A percentile compares a stretch with the other conserved stretches of the same genome.
Conservation (phyloP, 2,329 filamentous ascomycete species). For the Didymosphaeria variabile region DNA sequence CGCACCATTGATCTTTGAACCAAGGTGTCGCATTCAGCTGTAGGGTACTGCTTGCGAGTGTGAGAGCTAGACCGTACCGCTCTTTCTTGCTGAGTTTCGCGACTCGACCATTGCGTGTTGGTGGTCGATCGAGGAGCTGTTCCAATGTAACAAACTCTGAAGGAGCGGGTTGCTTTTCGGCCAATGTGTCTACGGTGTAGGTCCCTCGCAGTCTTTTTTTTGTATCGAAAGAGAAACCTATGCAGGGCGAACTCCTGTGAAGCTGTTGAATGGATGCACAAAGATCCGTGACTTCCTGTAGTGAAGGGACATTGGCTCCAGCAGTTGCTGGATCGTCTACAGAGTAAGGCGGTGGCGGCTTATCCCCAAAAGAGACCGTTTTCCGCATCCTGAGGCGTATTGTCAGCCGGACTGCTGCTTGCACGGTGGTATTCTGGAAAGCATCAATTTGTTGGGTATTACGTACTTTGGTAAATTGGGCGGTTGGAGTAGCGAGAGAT, state of each 20-base stretch:
- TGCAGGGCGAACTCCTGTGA: constrained; percentile 35
- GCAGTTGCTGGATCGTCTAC: constrained; percentile 28
- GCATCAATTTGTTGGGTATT: background rate
- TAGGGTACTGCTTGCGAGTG: constrained; percentile 46
- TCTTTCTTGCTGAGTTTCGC: constrained; percentile 47
- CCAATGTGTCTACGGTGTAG: constrained; percentile 30
- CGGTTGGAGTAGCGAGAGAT: constrained; percentile 17
- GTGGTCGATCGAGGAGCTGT: constrained; percentile 39
- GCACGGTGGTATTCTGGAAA: background rate
- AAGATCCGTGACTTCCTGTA: constrained; percentile 47
- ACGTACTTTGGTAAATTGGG: constrained; percentile 35
- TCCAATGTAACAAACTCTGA: constrained; percentile 42
- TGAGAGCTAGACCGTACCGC: constrained; percentile 47
- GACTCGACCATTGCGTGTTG: constrained; percentile 35
- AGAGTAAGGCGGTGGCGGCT: constrained; percentile 43
- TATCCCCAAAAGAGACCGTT: constrained; percentile 44
- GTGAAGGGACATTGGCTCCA: constrained; percentile 15
- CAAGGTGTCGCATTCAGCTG: constrained; percentile 50
- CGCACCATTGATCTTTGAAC: constrained; percentile 46
- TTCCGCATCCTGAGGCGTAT: constrained; percentile 36
- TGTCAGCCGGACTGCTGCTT: background rate
- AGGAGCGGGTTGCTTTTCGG: constrained; percentile 21
- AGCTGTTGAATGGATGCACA: constrained; percentile 45
- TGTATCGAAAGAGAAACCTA: constrained; percentile 46
- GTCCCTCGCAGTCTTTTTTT: constrained; percentile 43